These are phyloP conservation scores for Xylaria intraflava DNA, from an alignment of 495 filamentous ascomycete genomes.

Conservation along the genomic window DNA sequence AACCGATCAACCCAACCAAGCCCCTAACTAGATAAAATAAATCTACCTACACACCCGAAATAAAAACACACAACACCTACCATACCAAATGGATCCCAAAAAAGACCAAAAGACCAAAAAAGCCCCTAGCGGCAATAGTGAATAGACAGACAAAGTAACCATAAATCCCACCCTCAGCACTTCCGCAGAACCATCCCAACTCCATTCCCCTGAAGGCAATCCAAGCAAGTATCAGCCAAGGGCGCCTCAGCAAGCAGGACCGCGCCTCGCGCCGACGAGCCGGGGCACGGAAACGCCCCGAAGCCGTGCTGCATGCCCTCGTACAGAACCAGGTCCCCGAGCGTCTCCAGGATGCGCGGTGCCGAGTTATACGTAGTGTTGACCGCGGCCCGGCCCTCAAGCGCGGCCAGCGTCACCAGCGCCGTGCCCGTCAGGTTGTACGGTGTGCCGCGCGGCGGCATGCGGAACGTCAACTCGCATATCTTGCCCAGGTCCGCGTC, in stretches of 20 bases:
- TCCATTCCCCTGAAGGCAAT: conserved; percentile 3
- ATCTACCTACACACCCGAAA: not conserved
- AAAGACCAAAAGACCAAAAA: not conserved
- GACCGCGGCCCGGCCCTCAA: conserved; percentile 31
- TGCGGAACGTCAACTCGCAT: conserved; percentile 59
- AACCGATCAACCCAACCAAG: no score
- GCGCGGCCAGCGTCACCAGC: conserved; percentile 44
- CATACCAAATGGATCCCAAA: no score
- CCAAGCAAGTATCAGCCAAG: conserved; percentile 10
- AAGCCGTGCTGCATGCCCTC: conserved; percentile 6
- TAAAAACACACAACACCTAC: not conserved
- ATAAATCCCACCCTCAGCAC: not conserved
- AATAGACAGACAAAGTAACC: not conserved
- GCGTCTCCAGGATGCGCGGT: conserved; percentile 35
- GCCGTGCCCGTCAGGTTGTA: conserved; percentile 55
- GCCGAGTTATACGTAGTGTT: conserved; percentile 48
- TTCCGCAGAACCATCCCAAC: conserved; percentile 7
- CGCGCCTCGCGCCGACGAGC: not conserved
- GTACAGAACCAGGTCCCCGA: conserved; percentile 4
- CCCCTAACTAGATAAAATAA: no score
- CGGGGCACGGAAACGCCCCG: conserved; percentile 18
- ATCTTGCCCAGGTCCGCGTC: conserved; percentile 47
- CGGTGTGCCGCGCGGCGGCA: conserved; percentile 25
- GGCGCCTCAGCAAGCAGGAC: conserved; percentile 5
- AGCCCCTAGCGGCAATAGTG: not conserved